Base-by-base conservation (phyloP, 1,284 basidiomycete species). In the Heliocybe sulcata region DNA sequence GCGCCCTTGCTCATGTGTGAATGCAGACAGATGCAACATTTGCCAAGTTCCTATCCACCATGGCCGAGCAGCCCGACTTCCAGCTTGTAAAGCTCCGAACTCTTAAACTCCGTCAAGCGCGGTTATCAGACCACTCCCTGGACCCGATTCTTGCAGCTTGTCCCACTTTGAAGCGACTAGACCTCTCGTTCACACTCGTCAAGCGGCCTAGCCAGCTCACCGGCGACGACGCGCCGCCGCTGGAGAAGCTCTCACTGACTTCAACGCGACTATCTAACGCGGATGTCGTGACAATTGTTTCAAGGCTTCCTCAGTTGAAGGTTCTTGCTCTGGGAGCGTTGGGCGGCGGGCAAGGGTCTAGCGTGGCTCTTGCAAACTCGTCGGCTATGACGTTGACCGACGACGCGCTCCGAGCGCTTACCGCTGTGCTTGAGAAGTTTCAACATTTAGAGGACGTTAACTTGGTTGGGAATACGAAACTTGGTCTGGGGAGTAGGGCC, bases 171-270 rank as follows among this genome's bases (percentile, higher is more conserved):
- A 68, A 66, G 35, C 77, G 77, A 12, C 67, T 88, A 8, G 85
- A 88, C 59, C 58, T 84, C 9, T 85, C 85, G 0, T 88, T 86
- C 66, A 88, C 85, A 0, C 64, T 65, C n/a, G 61, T 85, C 29
- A 73, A 69, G 52, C 76, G 72, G 35, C 66, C 72, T 42, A 57
- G 64, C 45, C 50, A 61, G 57, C 42, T 65, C 58, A 47, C 67
- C 59, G 16, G 52, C 20, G 33, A 57, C 53, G 3, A 51, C 2
- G 27, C 64, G 1, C 63, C 65, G 2, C 57, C 64, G 3, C 62
- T 86, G 25, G 77, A 81, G 58, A 88, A 88, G 61, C 67, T 88
- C 11, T 77, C 77, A 0, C 64, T 88, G 20, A 85, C 82, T 0
- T 84, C 83, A 0, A 86, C 82, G 0, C 64, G 63, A 6, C 64